Conservation (phyloP, 2,329 filamentous ascomycete genomes). For the Aureobasidium sp. region DNA sequence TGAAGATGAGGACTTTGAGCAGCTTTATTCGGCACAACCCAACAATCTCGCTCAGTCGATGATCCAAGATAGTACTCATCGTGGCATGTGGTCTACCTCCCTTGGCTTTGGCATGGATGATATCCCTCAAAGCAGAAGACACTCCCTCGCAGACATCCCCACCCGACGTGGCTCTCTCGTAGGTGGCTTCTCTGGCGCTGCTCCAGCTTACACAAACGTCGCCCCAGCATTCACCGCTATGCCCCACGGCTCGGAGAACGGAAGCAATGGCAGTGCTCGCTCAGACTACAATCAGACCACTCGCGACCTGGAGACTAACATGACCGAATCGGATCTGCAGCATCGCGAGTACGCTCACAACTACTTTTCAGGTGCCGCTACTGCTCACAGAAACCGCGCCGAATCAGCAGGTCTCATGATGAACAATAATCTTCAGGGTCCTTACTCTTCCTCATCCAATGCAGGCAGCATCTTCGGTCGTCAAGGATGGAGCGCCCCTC, state of each 20-base stretch:
- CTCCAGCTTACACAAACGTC: neutral
- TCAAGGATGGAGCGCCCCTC: slow-evolving; percentile 53
- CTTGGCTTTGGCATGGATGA: slow-evolving; percentile 41
- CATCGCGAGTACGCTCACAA: slow-evolving; percentile 19
- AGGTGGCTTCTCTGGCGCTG: slow-evolving; percentile 8
- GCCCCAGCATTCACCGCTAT: neutral
- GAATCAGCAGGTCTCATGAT: slow-evolving; percentile 24
- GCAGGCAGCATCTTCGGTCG: slow-evolving; percentile 23
- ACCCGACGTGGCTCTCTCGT: slow-evolving; percentile 32
- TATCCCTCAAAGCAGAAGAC: slow-evolving; percentile 65
- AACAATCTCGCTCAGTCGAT: slow-evolving; percentile 29
- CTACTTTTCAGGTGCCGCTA: slow-evolving; percentile 20
- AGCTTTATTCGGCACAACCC: neutral
- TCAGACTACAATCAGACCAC: neutral
- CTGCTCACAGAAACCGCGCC: slow-evolving; percentile 18
- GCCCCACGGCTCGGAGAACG: neutral
- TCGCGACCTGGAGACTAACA: slow-evolving; percentile 1
- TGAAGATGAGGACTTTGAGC: slow-evolving; percentile 12
- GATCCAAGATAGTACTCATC: slow-evolving; percentile 45
- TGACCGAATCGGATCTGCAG: slow-evolving; percentile 17
- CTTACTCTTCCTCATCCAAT: slow-evolving; percentile 8
- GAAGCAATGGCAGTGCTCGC: neutral
- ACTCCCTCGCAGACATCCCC: slow-evolving; percentile 59
- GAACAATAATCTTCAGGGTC: slow-evolving; percentile 17
- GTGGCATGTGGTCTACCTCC: slow-evolving; percentile 13